Evolutionary conservation across 495 filamentous ascomycete genomes (phyloP).

Genomic region (Hyaloscypha finlandica): DNA sequence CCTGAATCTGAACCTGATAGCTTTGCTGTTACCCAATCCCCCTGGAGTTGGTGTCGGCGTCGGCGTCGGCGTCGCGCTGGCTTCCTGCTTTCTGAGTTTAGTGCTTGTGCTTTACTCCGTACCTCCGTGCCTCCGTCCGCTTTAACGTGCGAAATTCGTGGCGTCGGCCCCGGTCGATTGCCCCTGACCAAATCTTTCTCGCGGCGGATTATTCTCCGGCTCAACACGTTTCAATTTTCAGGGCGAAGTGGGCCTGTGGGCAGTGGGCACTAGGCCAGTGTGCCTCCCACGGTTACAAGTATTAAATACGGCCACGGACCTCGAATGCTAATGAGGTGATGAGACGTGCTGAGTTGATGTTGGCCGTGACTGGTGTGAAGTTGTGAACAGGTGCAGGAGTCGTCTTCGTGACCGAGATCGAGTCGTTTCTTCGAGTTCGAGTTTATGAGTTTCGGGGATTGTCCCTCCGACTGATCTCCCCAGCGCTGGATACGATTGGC

Average conservation of each 20-base stretch:
- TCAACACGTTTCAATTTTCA: background rate
- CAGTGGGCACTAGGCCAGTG: background rate
- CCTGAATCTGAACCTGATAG: background rate
- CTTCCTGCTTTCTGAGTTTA: background rate
- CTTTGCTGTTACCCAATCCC: background rate
- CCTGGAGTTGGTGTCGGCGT: background rate
- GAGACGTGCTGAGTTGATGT: slow-evolving; percentile 1
- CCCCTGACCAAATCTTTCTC: background rate
- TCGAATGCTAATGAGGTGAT: background rate
- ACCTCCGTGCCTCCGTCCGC: too few species aligned
- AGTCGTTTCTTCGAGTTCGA: slow-evolving; percentile 1
- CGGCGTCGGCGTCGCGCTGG: background rate
- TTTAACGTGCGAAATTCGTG: slow-evolving; percentile 3
- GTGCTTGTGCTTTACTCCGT: background rate
- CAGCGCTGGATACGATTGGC: slow-evolving; percentile 9
- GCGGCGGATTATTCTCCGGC: background rate
- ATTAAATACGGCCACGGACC: background rate
- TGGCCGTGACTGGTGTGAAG: background rate
- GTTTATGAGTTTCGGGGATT: background rate
- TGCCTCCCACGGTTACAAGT: background rate
- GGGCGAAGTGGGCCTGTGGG: background rate
- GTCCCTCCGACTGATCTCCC: background rate
- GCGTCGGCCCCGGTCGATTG: background rate
- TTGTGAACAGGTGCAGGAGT: slow-evolving; percentile 1
- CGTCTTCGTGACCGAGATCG: background rate